phyloP scores from a whole-genome alignment of 345 rosid species.

The Cardiospermum halicacabum region DNA sequence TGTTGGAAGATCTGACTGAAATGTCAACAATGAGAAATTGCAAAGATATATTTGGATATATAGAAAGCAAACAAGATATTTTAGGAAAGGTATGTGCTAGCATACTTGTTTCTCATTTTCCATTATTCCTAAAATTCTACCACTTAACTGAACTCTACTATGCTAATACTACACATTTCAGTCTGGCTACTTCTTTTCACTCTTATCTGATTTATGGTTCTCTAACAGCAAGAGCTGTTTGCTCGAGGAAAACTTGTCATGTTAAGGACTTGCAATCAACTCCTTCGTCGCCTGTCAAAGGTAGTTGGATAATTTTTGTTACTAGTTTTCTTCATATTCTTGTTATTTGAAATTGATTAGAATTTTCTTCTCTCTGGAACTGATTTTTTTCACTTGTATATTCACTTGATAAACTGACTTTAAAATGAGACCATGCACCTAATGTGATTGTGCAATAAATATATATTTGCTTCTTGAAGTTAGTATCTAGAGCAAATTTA shows the following conservation, averaged over 20 bases:
- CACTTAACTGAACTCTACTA: conserved; percentile 1
- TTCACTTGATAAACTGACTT: background rate
- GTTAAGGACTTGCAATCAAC: conserved; percentile 99
- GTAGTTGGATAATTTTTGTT: conserved; percentile 21
- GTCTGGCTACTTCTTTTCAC: conserved; percentile 2
- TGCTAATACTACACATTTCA: conserved; percentile 3
- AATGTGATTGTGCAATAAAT: background rate
- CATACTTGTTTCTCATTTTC: background rate
- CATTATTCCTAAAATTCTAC: background rate
- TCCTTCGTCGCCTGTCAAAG: conserved; percentile 97
- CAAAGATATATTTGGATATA: conserved; percentile 86
- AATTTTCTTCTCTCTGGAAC: background rate
- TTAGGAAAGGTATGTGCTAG: conserved; percentile 66
- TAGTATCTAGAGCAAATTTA: background rate
- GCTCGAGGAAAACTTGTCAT: conserved; percentile 99
- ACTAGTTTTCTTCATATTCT: background rate
- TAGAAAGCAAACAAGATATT: conserved; percentile 90
- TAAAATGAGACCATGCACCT: background rate
- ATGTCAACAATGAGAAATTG: conserved; percentile 97
- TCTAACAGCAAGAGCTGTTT: conserved; percentile 85
- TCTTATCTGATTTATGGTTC: conserved; percentile 9
- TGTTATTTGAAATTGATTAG: background rate
- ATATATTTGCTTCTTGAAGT: background rate
- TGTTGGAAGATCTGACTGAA: conserved; percentile 94
- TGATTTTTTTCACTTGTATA: background rate